Base-by-base conservation (phyloP, 441 rosid genomes). In the Geranium incanum region DNA sequence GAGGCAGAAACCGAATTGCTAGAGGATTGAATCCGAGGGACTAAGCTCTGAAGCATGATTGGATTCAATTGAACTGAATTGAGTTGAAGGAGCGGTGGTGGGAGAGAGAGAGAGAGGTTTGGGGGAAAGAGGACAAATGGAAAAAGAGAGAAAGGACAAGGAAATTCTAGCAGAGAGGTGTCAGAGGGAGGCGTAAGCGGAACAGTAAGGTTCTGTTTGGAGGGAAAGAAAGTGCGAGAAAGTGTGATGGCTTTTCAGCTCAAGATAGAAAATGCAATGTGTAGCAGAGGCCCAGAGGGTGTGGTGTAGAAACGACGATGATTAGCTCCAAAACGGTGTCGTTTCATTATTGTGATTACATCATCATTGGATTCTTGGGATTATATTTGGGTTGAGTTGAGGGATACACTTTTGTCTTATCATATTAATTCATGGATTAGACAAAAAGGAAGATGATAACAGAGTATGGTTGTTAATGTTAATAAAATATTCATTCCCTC, bases 21-120 rank as follows among this genome's bases (percentile, higher is more conserved):
- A 67, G 82, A 70, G n/a, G 77, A 78, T 37, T 66, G 55, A 48
- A 48, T 48, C 12, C 3, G 85, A 74, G 83, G 82, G 60, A 74
- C 74, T 52, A 87, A 81, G 81, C 90, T 86, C 71, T 85, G 91
- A 78, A 89, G 87, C 91, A 88, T 86, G 82, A 79, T 45, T n/a
- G n/a, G n/a, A n/a, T n/a, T n/a, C n/a, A n/a, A n/a, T n/a, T n/a
- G n/a, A n/a, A n/a, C n/a, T 8, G 9, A 5, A 11, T 5, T 45
- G 52, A 45, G n/a, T 48, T 8, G 55, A 48, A 1, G 12, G 55
- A 9, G 13, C 9, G 13, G 12, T 6, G 52, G 13, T 45, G 3
- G 12, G 80, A 79, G 76, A 36, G 37, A 74, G 71, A 59, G 63
- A 68, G 75, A 68, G 78, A 83, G 79, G 77, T 79, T 76, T 12